These are phyloP conservation scores for Blastobotrys raffinosifermentans DNA, from an alignment of 1,139 yeast species.

Conservation along the genomic window DNA sequence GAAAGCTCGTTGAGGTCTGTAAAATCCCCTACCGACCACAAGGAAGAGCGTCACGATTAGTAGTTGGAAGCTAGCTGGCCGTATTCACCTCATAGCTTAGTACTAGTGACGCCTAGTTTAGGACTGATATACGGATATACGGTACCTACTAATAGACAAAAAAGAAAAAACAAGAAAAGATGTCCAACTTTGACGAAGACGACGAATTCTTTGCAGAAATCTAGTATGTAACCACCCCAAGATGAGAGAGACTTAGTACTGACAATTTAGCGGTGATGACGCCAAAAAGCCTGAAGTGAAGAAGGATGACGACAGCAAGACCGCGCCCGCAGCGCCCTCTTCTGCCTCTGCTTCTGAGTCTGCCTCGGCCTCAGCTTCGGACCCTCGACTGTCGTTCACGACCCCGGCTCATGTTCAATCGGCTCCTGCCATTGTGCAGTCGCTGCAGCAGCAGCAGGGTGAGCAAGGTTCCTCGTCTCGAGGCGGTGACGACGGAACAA, in stretches of 20 bases:
- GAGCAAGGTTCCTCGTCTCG: too few relatives aligned
- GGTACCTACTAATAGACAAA: constrained; percentile 1
- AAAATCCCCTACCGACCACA: too few relatives aligned
- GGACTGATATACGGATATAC: constrained; percentile 2
- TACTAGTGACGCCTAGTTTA: too few relatives aligned
- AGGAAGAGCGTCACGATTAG: too few relatives aligned
- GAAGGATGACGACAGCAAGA: constrained; percentile 21
- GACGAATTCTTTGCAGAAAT: constrained; percentile 78
- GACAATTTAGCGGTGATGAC: constrained; percentile 28
- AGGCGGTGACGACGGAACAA: too few relatives aligned
- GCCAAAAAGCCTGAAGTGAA: constrained; percentile 19
- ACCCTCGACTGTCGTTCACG: constrained; percentile 11
- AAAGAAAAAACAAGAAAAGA: too few relatives aligned
- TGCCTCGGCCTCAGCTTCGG: constrained; percentile 5
- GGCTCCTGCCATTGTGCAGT: constrained; percentile 5
- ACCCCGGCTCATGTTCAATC: constrained; percentile 7
- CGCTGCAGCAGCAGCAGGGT: constrained; percentile 24
- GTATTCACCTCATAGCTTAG: too few relatives aligned
- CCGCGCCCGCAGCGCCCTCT: constrained; percentile 17
- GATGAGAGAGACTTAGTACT: neutral
- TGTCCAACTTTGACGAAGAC: constrained; percentile 73
- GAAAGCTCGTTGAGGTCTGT: too few relatives aligned
- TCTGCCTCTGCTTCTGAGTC: constrained; percentile 3
- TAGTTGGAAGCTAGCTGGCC: too few relatives aligned
- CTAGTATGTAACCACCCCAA: constrained; percentile 38